These are phyloP conservation scores for Hippophae rhamnoides DNA, from an alignment of 306 rosid species.

Conservation along the genomic window DNA sequence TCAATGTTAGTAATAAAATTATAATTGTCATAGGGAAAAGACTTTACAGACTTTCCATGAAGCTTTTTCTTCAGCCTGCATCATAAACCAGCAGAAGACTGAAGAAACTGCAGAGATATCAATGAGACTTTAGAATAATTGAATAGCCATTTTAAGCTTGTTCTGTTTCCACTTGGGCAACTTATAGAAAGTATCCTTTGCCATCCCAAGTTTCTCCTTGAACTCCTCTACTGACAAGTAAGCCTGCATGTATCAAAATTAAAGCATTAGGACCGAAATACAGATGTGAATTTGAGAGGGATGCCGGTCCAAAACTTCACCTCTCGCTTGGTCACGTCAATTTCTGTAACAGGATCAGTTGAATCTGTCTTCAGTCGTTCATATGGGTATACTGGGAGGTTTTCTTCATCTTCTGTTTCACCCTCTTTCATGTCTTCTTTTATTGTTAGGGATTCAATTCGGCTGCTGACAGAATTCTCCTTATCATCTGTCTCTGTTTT, in stretches of 20 bases:
- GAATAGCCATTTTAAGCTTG: conserved; percentile 87
- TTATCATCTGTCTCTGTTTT: conserved; percentile 30
- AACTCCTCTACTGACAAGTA: conserved; percentile 80
- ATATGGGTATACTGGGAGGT: conserved; percentile 62
- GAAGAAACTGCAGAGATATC: conserved; percentile 21
- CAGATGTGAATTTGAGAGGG: conserved; percentile 2
- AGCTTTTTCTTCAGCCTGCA: conserved; percentile 42
- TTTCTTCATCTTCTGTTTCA: conserved; percentile 75
- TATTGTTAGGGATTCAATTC: conserved; percentile 65
- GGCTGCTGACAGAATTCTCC: conserved; percentile 39
- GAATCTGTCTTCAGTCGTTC: conserved; percentile 58
- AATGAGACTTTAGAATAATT: conserved; percentile 52
- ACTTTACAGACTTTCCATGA: conserved; percentile 26
- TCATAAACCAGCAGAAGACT: conserved; percentile 31
- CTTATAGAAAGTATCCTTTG: conserved; percentile 58
- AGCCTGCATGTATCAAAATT: conserved; percentile 44
- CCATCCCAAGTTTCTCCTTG: conserved; percentile 65
- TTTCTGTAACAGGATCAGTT: conserved; percentile 51
- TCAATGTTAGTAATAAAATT: conserved; percentile 2
- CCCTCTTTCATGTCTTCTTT: conserved; percentile 80
- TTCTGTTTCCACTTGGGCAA: conserved; percentile 98
- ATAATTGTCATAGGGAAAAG: conserved; percentile 6
- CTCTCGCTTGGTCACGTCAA: conserved; percentile 95
- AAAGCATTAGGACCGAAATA: conserved; percentile 23
- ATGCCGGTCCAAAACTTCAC: conserved; percentile 29